Conservation (phyloP, 2,329 filamentous ascomycete species). For the Monosporascus sp. region DNA sequence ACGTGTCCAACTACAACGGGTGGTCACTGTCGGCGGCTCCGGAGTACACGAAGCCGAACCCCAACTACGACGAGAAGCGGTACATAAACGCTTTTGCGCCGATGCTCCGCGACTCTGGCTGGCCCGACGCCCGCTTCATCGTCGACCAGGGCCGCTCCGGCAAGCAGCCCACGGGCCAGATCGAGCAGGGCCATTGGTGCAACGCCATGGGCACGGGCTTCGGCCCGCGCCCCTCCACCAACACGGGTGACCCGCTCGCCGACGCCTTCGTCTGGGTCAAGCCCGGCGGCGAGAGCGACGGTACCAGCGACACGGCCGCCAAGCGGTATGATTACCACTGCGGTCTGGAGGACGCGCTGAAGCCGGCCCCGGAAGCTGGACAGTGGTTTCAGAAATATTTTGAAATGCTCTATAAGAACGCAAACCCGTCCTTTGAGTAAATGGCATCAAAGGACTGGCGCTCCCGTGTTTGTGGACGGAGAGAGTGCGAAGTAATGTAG, state of each 20-base stretch:
- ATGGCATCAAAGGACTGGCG: too few relatives aligned
- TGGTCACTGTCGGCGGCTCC: conserved; percentile 34
- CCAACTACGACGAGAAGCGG: conserved; percentile 49
- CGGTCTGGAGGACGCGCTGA: conserved; percentile 48
- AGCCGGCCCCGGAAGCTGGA: conserved; percentile 68
- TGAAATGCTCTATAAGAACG: conserved; percentile 51
- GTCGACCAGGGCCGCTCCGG: conserved; percentile 29
- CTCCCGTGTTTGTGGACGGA: too few relatives aligned
- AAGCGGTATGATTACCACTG: conserved; percentile 51
- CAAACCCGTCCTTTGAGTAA: conserved; percentile 41
- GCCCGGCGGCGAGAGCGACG: conserved; percentile 49
- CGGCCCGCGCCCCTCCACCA: conserved; percentile 48
- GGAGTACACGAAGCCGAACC: conserved; percentile 38
- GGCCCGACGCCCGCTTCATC: conserved; percentile 32
- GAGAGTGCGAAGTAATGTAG: too few relatives aligned
- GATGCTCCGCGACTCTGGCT: conserved; percentile 48
- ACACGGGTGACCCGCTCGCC: conserved; percentile 47
- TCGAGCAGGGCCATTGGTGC: conserved; percentile 56
- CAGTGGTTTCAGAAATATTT: conserved; percentile 63
- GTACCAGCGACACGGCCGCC: conserved; percentile 35
- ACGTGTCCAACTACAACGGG: conserved; percentile 53
- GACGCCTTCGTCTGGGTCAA: conserved; percentile 62
- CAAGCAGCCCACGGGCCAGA: conserved; percentile 44
- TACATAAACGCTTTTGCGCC: conserved; percentile 63
- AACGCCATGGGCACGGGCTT: conserved; percentile 55